Evolutionary conservation across 306 rosid species (phyloP), one percentile per base, ranked within the genome.

Genomic region (Betula pendula): DNA sequence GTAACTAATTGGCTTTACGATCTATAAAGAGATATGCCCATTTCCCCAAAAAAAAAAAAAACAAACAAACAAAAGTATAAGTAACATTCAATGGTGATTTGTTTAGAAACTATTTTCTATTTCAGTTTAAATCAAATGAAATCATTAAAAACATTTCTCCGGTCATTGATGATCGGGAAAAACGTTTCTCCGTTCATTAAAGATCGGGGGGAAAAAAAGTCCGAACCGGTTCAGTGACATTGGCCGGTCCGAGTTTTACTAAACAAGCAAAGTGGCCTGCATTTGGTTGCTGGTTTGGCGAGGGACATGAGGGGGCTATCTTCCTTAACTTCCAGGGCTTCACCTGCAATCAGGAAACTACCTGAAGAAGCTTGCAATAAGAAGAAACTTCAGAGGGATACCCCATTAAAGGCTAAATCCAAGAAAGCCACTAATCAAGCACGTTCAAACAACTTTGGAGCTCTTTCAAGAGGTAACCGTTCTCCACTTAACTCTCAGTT

Each of bases 261-360:
- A 29, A 3, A 63, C 2, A 33, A 33, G 14, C 27, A 9, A 31
- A 16, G 27, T 9, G 47, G 48, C 70, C 44, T 65, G 70, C 48
- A 35, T n/a, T 33, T 19, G 44, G 14, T 40, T 3, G 16, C 6
- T 38, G 44, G 31, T 70, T 25, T 20, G 71, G 4, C 42, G 51
- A 52, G 73, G 74, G 80, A 71, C 56, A 87, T 90, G 90, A 78
- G 84, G 77, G 81, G 77, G 45, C 35, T 71, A 77, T 86, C 84
- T 60, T 81, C 88, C 67, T 31, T 81, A 48, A 78, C 91, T 75
- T 81, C 77, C 65, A 84, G 90, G 80, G 86, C 68, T 25, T 82
- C 85, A n/a, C 60, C 71, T 51, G 80, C 80, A 74, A 69, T 77
- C 58, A 72, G 83, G 52, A 79, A 33, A 53, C 90, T 62, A 38